phyloP scores from a whole-genome alignment of 345 rosid genomes.

The Brassica cretica region DNA sequence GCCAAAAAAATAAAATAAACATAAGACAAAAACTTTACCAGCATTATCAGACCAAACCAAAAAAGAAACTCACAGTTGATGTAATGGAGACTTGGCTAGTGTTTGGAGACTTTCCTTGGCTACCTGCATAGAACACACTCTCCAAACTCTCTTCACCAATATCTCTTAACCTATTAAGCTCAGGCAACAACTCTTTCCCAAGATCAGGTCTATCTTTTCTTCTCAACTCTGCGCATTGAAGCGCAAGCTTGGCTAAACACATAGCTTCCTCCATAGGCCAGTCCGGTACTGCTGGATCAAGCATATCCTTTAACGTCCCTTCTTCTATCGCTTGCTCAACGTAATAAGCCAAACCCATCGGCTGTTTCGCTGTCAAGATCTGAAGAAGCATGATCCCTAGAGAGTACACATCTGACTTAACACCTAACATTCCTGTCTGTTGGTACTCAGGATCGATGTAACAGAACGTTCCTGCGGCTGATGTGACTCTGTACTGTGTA shows the following conservation, averaged over 20 bases:
- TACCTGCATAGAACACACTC: slow-evolving; percentile 30
- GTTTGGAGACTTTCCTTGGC: slow-evolving; percentile 36
- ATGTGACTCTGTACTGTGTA: slow-evolving; percentile 72
- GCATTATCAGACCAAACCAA: background rate
- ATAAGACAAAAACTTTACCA: background rate
- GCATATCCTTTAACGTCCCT: slow-evolving; percentile 52
- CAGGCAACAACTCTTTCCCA: slow-evolving; percentile 60
- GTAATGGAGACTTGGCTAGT: slow-evolving; percentile 39
- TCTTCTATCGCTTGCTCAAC: slow-evolving; percentile 59
- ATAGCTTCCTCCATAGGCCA: slow-evolving; percentile 81
- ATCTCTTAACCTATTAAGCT: slow-evolving; percentile 59
- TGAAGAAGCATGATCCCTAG: slow-evolving; percentile 84
- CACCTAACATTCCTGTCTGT: slow-evolving; percentile 92
- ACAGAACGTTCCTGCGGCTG: slow-evolving; percentile 94
- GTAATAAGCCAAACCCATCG: slow-evolving; percentile 76
- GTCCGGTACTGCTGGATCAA: slow-evolving; percentile 72
- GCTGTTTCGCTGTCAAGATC: slow-evolving; percentile 69
- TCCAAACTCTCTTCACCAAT: slow-evolving; percentile 55
- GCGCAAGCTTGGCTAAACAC: slow-evolving; percentile 56
- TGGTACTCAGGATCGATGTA: slow-evolving; percentile 97
- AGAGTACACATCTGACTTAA: slow-evolving; percentile 85
- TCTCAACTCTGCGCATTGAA: slow-evolving; percentile 74
- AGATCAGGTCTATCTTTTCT: slow-evolving; percentile 96
- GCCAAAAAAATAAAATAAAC: background rate
- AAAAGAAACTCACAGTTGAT: slow-evolving; percentile 45